These are phyloP conservation scores for Podila clonocystis DNA, from an alignment of 192 early-diverging fungal genomes.

Conservation along the genomic window DNA sequence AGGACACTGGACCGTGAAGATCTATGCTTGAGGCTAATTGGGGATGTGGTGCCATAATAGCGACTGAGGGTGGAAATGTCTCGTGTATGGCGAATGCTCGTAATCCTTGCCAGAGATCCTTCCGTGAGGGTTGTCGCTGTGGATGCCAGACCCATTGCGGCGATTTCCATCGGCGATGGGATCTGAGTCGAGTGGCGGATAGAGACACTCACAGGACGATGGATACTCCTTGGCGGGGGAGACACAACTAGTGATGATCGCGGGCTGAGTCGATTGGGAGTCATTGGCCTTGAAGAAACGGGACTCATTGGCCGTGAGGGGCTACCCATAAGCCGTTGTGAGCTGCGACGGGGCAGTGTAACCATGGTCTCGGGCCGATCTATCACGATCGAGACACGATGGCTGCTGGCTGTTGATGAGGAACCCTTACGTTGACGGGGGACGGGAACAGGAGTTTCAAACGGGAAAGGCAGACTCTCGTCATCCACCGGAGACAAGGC, in stretches of 20 bases:
- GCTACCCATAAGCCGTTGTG: slow-evolving; percentile 33
- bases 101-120: slow-evolving; percentile 12
- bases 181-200: slow-evolving; percentile 27
- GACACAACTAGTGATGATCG: slow-evolving; percentile 33
- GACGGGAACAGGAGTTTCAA: background rate
- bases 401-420: slow-evolving; percentile 11
- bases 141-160: background rate
- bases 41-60: background rate
- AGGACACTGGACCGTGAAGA: slow-evolving; percentile 16
- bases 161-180: slow-evolving; percentile 9
- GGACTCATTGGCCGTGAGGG: slow-evolving; percentile 42
- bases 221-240: slow-evolving; percentile 43
- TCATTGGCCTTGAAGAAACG: slow-evolving; percentile 31
- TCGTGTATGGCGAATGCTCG: slow-evolving; percentile 17
- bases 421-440: background rate
- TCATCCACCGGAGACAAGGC: slow-evolving; percentile 9
- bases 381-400: slow-evolving; percentile 18
- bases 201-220: slow-evolving; percentile 28
- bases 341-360: slow-evolving; percentile 36
- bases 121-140: background rate
- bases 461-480: background rate
- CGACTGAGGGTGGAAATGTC: background rate
- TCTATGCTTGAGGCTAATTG: background rate
- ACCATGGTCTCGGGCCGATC: slow-evolving; percentile 30
- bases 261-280: slow-evolving; percentile 23